These are phyloP conservation scores for Trapa bicornis DNA, from an alignment of 345 rosid genomes.

Conservation along the genomic window DNA sequence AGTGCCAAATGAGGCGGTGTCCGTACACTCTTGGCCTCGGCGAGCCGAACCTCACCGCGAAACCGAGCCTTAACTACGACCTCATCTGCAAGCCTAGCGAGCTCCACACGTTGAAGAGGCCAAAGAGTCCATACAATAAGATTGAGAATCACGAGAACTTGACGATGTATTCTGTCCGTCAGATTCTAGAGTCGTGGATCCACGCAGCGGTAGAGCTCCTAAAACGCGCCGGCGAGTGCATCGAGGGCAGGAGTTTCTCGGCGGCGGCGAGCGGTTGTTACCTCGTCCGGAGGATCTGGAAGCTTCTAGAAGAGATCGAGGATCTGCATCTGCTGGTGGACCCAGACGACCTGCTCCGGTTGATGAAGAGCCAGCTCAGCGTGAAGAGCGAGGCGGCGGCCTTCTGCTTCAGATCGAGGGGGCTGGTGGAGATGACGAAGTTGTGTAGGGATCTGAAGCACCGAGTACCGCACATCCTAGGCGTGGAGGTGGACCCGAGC, in stretches of 20 bases:
- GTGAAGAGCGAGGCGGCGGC: conserved; percentile 44
- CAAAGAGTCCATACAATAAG: conserved; percentile 26
- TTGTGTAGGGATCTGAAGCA: conserved; percentile 59
- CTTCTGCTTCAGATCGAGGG: conserved; percentile 72
- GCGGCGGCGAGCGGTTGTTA: conserved; percentile 51
- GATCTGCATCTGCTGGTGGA: conserved; percentile 72
- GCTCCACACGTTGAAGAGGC: conserved; percentile 38
- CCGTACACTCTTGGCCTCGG: conserved; percentile 73
- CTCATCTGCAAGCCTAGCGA: conserved; percentile 58
- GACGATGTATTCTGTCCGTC: conserved; percentile 47
- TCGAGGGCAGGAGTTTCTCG: conserved; percentile 28
- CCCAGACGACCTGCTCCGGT: conserved; percentile 64
- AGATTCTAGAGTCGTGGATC: conserved; percentile 85
- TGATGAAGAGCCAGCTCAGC: conserved; percentile 46
- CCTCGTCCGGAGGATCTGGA: conserved; percentile 60
- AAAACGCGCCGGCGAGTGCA: conserved; percentile 33
- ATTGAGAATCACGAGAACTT: conserved; percentile 65
- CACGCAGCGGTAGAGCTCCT: conserved; percentile 29
- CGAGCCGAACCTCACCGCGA: conserved; percentile 66
- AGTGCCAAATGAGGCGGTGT: conserved; percentile 70
- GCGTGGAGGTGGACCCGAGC: conserved; percentile 82
- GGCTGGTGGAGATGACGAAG: conserved; percentile 49
- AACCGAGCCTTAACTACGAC: conserved; percentile 77
- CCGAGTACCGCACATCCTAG: conserved; percentile 54
- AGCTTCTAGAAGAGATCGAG: conserved; percentile 51